phyloP scores from a whole-genome alignment of 2,329 filamentous ascomycete species.

The Botrytis sinoallii region DNA sequence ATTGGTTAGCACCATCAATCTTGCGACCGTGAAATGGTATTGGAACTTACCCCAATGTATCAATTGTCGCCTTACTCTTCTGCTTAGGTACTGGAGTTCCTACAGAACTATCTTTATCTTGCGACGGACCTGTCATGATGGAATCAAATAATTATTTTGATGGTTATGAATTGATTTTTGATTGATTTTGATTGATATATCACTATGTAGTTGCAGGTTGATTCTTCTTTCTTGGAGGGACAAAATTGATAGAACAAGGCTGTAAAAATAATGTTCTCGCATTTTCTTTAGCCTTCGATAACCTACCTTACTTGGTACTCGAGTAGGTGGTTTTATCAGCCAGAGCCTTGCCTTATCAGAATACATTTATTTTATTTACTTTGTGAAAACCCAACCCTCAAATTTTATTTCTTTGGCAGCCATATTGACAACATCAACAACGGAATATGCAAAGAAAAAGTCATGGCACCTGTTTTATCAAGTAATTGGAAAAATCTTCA shows the following conservation, averaged over 20 bases:
- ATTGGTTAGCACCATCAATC: slow-evolving; percentile 23
- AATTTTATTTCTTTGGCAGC: slow-evolving; percentile 10
- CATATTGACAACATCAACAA: neutral
- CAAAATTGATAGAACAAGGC: neutral
- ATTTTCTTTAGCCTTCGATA: neutral
- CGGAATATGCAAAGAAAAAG: neutral
- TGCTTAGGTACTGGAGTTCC: slow-evolving; percentile 58
- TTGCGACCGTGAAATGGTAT: neutral
- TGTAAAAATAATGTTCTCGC: neutral
- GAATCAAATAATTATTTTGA: slow-evolving; percentile 22
- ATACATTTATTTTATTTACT: neutral
- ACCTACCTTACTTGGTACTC: neutral
- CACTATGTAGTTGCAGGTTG: neutral
- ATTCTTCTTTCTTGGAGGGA: neutral
- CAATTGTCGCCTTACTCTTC: slow-evolving; percentile 79
- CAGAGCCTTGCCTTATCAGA: slow-evolving; percentile 1
- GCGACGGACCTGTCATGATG: slow-evolving; percentile 54
- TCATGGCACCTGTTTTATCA: slow-evolving; percentile 46
- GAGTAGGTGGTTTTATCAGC: neutral
- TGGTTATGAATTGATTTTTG: slow-evolving; percentile 24
- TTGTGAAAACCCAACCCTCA: neutral
- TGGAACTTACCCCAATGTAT: slow-evolving; percentile 68
- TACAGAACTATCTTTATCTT: slow-evolving; percentile 44
- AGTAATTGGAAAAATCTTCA: slow-evolving; percentile 80
- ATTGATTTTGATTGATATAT: slow-evolving; percentile 14